Evolutionary conservation across 495 filamentous ascomycete genomes (phyloP), one percentile per base, ranked within the genome.

Genomic region (Penicillium cosmopolitanum): DNA sequence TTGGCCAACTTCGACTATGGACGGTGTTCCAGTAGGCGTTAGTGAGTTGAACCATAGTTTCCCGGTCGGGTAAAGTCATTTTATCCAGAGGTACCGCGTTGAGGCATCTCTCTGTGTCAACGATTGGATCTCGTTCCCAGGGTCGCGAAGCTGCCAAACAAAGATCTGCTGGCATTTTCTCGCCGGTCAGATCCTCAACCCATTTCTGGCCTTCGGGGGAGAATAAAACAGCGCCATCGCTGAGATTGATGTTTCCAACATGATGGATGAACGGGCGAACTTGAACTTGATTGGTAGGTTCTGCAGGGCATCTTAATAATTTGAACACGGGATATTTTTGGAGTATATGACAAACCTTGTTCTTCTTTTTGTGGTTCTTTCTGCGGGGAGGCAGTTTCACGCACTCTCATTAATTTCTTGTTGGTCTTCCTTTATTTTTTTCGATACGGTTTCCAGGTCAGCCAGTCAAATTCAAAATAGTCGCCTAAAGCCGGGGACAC

Each of bases 81-180:
- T 28, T 48, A 48, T 48, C 46, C 21, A 53, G 9, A 15, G 51
- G 51, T 9, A 33, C 21, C 15, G 38, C 33, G 11, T 53, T 13
- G 15, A 53, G 23, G 33, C 23, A 42, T 15, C 38, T 23, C 11
- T 53, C 18, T 33, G 34, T 7, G 15, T 53, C 51, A 28, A 42
- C 5, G 25, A 42, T 19, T 5, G 51, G 51, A 42, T 53, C 51
- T 13, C 51, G 51, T 42, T 53, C 51, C 51, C 51, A 53, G 5
- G 51, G 51, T 15, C 51, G 35, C 2, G 33, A 40, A 10, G 21
- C 18, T 12, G 13, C 25, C 51, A 40, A 25, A 12, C 21, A 48
- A 28, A 48, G 46, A 48, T 48, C 46, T 13, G 46, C 46, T 7
- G 46, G 46, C n/a, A 48, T 25, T 28, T 23, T 28, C 46, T 48